Conservation (phyloP, 73 alveolate genomes). For the Uronychia setigera region DNA sequence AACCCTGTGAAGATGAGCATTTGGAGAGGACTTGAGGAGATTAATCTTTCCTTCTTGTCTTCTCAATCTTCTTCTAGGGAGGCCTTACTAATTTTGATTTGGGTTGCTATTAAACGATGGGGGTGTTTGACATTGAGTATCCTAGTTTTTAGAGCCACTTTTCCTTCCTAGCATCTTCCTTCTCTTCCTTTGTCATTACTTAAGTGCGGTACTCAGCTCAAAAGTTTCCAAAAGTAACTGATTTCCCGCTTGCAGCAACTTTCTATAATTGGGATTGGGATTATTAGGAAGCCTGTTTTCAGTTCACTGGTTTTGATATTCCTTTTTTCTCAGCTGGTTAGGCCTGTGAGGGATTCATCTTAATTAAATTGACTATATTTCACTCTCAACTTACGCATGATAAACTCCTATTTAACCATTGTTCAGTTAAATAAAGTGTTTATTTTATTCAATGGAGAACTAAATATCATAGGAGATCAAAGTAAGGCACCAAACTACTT, state of each 20-base stretch:
- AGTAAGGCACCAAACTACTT: too few relatives aligned
- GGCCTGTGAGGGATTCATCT: neutral
- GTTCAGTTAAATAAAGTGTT: too few relatives aligned
- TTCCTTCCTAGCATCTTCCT: neutral
- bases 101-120: too few relatives aligned
- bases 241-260: neutral
- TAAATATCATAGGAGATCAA: too few relatives aligned
- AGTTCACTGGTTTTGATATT: neutral
- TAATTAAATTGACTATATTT: too few relatives aligned
- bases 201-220: neutral
- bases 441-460: too few relatives aligned
- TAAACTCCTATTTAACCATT: too few relatives aligned
- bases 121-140: neutral
- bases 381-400: neutral
- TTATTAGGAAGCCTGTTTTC: neutral
- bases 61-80: too few relatives aligned
- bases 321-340: neutral
- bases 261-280: neutral
- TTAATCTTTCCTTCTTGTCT: neutral
- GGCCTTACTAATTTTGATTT: too few relatives aligned
- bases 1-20: too few relatives aligned
- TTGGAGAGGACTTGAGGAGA: too few relatives aligned
- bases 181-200: neutral
- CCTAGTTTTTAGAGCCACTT: conserved; percentile 1
- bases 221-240: neutral